Conservation (phyloP, 108 stramenopile species). For the Skeletonema potamos region DNA sequence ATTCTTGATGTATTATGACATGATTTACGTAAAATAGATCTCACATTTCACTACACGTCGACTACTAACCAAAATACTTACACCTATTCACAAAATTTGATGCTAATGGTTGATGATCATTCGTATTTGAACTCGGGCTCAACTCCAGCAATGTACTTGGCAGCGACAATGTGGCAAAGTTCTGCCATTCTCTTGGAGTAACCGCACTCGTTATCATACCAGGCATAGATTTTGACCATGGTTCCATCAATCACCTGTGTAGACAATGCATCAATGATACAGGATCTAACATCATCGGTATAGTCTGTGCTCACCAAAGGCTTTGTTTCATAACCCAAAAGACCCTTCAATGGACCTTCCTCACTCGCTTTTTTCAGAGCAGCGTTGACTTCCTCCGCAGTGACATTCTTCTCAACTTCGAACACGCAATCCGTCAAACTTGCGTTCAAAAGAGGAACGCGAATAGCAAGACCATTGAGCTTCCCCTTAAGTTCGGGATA, state of each 20-base stretch:
- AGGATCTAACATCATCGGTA: slow-evolving; percentile 85
- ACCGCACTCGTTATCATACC: slow-evolving; percentile 93
- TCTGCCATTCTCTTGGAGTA: slow-evolving; percentile 95
- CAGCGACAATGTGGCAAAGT: slow-evolving; percentile 70
- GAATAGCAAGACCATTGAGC: slow-evolving; percentile 91
- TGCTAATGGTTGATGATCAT: slow-evolving; percentile 10
- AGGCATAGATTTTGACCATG: slow-evolving; percentile 92
- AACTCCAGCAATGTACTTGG: slow-evolving; percentile 66
- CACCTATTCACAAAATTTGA: background rate
- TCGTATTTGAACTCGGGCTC: slow-evolving; percentile 71
- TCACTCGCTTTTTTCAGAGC: slow-evolving; percentile 79
- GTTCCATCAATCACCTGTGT: slow-evolving; percentile 95
- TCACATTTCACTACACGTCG: background rate
- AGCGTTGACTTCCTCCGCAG: slow-evolving; percentile 85
- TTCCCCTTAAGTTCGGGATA: slow-evolving; percentile 96
- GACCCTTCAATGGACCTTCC: slow-evolving; percentile 79
- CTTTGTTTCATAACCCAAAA: slow-evolving; percentile 88
- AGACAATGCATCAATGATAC: slow-evolving; percentile 86
- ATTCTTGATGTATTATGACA: background rate
- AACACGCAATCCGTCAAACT: slow-evolving; percentile 89
- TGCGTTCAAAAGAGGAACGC: slow-evolving; percentile 90
- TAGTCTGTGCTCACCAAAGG: slow-evolving; percentile 91
- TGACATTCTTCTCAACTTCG: slow-evolving; percentile 76
- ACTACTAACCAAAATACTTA: too few relatives aligned
- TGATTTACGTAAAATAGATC: background rate